Percentiles rank a stretch among this genome's conserved stretches.
Evolutionary conservation across 2,329 filamentous ascomycete species (phyloP).

Genomic region (Ampelomyces quisqualis): DNA sequence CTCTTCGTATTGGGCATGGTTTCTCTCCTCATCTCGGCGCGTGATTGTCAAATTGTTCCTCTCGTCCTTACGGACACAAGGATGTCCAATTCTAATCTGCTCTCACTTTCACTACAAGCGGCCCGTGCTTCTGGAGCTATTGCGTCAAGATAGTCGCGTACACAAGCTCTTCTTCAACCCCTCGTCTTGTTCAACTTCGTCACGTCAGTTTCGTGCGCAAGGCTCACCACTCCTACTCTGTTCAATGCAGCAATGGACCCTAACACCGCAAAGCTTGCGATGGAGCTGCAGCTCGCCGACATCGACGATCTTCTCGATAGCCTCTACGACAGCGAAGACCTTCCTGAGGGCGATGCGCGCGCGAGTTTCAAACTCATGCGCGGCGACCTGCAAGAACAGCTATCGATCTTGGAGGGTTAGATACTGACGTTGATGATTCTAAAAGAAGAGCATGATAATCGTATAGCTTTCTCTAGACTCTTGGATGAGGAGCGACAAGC

Average conservation of each 20-base stretch:
- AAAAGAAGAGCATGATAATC: constrained; percentile 7
- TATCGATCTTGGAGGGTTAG: constrained; percentile 12
- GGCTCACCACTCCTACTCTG: constrained; percentile 2
- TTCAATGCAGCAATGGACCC: constrained; percentile 13
- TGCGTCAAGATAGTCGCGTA: background rate
- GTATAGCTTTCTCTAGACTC: constrained; percentile 8
- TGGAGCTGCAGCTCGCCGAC: constrained; percentile 15
- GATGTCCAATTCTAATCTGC: background rate
- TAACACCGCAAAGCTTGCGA: constrained; percentile 11
- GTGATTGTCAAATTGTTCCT: too few species aligned
- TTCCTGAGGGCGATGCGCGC: constrained; percentile 5
- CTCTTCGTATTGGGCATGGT: background rate
- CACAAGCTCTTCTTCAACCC: background rate
- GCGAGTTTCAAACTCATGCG: constrained; percentile 4
- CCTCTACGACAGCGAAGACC: constrained; percentile 3
- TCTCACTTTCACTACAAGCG: background rate
- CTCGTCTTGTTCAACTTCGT: background rate
- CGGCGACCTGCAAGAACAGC: constrained; percentile 4
- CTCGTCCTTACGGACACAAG: too few species aligned
- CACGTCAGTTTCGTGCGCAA: background rate
- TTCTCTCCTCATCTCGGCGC: too few species aligned
- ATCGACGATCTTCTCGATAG: constrained; percentile 4
- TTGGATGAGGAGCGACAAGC: constrained; percentile 17
- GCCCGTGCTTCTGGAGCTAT: background rate
- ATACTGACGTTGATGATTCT: constrained; percentile 15